These are phyloP conservation scores for Camellia granthamiana DNA, from an alignment of 148 eudicot species.

Conservation along the genomic window DNA sequence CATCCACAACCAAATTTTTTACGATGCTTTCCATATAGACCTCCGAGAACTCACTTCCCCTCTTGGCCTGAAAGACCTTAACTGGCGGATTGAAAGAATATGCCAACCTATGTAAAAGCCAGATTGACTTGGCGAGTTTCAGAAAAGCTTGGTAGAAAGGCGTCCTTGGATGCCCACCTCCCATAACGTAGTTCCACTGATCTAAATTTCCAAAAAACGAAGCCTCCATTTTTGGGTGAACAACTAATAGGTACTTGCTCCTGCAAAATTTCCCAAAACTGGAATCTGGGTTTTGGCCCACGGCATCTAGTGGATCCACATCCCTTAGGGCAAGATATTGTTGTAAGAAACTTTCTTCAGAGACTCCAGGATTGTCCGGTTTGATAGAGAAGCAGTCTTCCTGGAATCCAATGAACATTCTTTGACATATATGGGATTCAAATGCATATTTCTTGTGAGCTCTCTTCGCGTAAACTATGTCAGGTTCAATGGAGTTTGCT, in stretches of 20 bases:
- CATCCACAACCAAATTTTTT: constrained; percentile 50
- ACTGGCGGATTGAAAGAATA: constrained; percentile 81
- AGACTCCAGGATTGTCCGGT: constrained; percentile 35
- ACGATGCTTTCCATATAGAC: constrained; percentile 88
- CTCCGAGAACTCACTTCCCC: constrained; percentile 76
- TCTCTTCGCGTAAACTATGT: constrained; percentile 68
- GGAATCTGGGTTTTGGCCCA: constrained; percentile 86
- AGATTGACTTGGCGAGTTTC: constrained; percentile 81
- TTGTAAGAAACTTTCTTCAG: constrained; percentile 67
- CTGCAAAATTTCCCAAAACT: constrained; percentile 78
- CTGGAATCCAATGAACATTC: constrained; percentile 80
- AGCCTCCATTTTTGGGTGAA: constrained; percentile 92
- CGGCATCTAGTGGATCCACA: constrained; percentile 83
- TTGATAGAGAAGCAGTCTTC: constrained; percentile 66
- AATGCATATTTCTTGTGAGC: constrained; percentile 96
- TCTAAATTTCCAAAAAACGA: constrained; percentile 92
- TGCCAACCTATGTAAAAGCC: constrained; percentile 88
- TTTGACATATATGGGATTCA: constrained; percentile 84
- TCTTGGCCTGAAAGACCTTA: constrained; percentile 76
- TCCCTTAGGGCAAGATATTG: constrained; percentile 82
- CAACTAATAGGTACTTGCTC: constrained; percentile 65
- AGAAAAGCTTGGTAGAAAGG: constrained; percentile 91
- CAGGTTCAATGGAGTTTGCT: constrained; percentile 82
- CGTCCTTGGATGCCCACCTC: constrained; percentile 96
- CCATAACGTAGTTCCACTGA: constrained; percentile 74